Evolutionary conservation across 805 yeast species (phyloP).

Genomic region (Wickerhamiella occidentalis): DNA sequence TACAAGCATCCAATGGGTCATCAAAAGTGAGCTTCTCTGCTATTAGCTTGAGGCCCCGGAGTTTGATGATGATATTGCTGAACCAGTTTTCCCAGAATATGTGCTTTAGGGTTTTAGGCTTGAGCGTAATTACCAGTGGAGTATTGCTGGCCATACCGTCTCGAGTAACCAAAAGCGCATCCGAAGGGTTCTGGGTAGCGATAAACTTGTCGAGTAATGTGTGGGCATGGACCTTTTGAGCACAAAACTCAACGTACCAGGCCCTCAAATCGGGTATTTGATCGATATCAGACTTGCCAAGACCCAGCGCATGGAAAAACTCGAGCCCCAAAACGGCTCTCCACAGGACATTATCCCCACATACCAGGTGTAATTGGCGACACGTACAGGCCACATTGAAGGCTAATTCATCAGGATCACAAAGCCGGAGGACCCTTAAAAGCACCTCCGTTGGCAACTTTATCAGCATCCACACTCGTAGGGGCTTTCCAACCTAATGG

Average conservation of each 20-base stretch:
- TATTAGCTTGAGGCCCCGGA: not conserved
- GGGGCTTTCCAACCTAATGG: constrained; percentile 3
- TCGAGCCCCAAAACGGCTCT: constrained; percentile 6
- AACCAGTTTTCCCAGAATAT: constrained; percentile 5
- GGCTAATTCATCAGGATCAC: constrained; percentile 17
- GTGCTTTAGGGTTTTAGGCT: not conserved
- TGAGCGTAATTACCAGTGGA: not conserved
- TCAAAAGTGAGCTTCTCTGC: not conserved
- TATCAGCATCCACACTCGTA: constrained; percentile 5
- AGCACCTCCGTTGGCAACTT: constrained; percentile 15
- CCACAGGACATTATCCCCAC: constrained; percentile 21
- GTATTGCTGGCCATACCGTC: not conserved
- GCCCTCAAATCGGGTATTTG: not conserved
- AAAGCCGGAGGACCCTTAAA: constrained; percentile 14
- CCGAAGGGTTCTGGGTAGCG: not conserved
- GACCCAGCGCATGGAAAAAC: not conserved
- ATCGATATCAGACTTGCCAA: not conserved
- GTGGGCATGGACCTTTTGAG: not conserved
- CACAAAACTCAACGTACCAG: not conserved
- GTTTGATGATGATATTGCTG: not conserved
- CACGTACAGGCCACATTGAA: constrained; percentile 18
- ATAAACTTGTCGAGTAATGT: not conserved
- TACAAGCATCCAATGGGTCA: not conserved
- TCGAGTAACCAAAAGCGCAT: not conserved
- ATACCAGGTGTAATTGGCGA: constrained; percentile 16